A percentile compares a stretch with the other conserved stretches of the same genome.
These are phyloP conservation scores for Nicotiana knightiana DNA, from an alignment of 257 asterid genomes.

Conservation along the genomic window DNA sequence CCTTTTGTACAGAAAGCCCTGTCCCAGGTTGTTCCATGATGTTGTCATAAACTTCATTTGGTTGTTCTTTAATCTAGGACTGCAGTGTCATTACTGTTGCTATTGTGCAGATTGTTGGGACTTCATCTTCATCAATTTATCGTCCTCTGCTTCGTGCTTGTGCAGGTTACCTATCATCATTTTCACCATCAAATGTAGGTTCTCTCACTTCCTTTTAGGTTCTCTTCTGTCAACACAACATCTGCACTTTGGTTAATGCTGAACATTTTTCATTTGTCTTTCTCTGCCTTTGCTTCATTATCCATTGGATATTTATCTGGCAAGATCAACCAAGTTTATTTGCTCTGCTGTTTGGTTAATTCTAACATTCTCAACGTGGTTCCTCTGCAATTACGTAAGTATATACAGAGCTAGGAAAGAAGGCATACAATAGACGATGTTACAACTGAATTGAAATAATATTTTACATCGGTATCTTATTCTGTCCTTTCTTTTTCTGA, in stretches of 20 bases:
- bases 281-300: not conserved
- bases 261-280: not conserved
- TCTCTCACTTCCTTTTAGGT: conserved; percentile 24
- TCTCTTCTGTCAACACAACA: not conserved
- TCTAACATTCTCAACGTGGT: not conserved
- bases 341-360: not conserved
- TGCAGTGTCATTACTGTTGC: conserved; percentile 16
- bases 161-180: conserved; percentile 88
- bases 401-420: not conserved
- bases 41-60: conserved; percentile 2
- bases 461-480: conserved; percentile 4
- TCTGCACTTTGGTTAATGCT: conserved; percentile 3
- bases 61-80: not conserved
- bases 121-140: conserved; percentile 65
- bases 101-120: conserved; percentile 75
- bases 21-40: conserved; percentile 52
- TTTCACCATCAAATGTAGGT: conserved; percentile 90
- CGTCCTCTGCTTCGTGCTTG: conserved; percentile 87
- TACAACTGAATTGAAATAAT: not conserved
- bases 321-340: not conserved
- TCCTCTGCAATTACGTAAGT: not conserved
- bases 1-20: conserved; percentile 74
- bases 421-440: not conserved
- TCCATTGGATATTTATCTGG: not conserved
- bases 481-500: conserved; percentile 13